Evolutionary conservation across 805 yeast genomes (phyloP), one percentile per base, ranked within the genome.

Genomic region (Saccharomycopsis capsularis): DNA sequence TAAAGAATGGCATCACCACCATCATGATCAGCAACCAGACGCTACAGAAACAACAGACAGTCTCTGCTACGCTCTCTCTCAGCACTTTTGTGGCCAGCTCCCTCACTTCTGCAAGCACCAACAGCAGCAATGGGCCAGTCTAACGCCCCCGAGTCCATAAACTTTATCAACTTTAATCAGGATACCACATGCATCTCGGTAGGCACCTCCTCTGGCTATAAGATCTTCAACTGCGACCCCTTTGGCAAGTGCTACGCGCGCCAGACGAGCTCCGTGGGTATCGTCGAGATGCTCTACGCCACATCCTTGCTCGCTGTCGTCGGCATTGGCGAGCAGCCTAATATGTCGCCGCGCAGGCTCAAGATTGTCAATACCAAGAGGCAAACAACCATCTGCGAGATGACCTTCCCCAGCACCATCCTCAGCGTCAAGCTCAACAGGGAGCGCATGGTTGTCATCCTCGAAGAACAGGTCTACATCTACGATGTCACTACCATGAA

Each of bases 341-440:
- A 73, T 3, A 71, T 79, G 59, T 79, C 87, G 6, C 95, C 95
- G n/a, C 73, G 96, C 52, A 79, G 89, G 55, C 73, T 91, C 52
- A 81, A 81, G 60, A 81, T 91, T 47, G 71, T 90, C 50, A 93
- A 93, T 66, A 86, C 96, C 1, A 87, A 86, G 62, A 68, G 65
- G 54, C 65, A 67, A 50, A 62, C 76, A 0, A 66, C 71, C 0
- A 84, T 85, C 13, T 85, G 93, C 62, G 91, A 84, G 61, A 69
- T 85, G 48, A 74, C 84, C 0, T 85, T 83, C 57, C 84, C 87
- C 1, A 71, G 82, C 3, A 63, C 76, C 4, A 79, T 85, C 1
- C 59, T 79, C 27, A 74, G 76, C 38, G 79, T 84, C 30, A 78
- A 76, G 60, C 68, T 85, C 65, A 85, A 84, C 60, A 73, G 84